Evolutionary conservation across 2,329 filamentous ascomycete genomes (phyloP).

Genomic region (Pseudogymnoascus sp.): DNA sequence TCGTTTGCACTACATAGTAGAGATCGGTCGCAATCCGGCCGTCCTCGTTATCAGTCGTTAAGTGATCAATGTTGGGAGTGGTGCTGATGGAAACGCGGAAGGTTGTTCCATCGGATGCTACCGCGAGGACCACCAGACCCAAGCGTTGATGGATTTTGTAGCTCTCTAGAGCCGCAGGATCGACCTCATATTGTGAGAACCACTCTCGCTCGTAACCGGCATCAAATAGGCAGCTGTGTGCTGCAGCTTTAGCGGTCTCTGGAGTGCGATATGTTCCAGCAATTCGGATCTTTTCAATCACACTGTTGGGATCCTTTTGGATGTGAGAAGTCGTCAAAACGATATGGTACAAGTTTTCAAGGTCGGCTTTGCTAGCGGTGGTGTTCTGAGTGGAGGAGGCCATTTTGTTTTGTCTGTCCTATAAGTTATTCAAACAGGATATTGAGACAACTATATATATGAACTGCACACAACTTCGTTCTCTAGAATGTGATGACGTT

Average conservation of each 20-base stretch:
- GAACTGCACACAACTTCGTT: neutral
- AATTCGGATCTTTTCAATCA: neutral
- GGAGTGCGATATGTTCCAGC: neutral
- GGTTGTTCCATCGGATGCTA: slow-evolving; percentile 30
- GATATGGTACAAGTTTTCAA: neutral
- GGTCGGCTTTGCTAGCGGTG: neutral
- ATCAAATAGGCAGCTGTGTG: neutral
- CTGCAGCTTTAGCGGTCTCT: neutral
- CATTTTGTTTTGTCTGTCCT: neutral
- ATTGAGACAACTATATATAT: neutral
- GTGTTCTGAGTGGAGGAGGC: neutral
- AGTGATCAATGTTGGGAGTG: slow-evolving; percentile 30
- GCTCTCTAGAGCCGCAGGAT: neutral
- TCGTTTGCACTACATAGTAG: slow-evolving; percentile 37
- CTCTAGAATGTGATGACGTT: neutral
- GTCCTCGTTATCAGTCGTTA: slow-evolving; percentile 18
- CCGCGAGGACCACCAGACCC: slow-evolving; percentile 29
- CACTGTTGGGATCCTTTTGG: neutral
- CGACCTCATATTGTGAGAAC: neutral
- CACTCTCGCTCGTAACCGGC: neutral
- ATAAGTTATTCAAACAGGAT: neutral
- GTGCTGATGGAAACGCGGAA: slow-evolving; percentile 34
- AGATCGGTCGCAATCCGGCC: slow-evolving; percentile 26
- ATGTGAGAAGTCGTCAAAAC: neutral
- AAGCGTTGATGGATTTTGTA: neutral